These are phyloP conservation scores for Neonectria neomacrospora DNA, from an alignment of 2,329 filamentous ascomycete genomes.

Conservation along the genomic window DNA sequence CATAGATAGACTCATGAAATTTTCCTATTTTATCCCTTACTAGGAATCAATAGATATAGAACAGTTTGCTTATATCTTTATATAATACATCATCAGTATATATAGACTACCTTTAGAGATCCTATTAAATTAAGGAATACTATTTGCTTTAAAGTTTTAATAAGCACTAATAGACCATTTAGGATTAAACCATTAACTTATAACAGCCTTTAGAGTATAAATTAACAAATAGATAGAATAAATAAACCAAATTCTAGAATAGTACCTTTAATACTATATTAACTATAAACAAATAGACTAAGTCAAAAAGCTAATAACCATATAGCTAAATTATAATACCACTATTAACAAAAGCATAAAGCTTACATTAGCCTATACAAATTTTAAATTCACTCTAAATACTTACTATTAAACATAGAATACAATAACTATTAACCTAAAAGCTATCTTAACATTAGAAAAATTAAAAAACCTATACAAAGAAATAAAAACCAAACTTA, in stretches of 20 bases:
- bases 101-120: constrained; percentile 17
- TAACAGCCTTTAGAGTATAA: neutral
- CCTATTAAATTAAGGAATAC: constrained; percentile 17
- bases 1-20: constrained; percentile 17
- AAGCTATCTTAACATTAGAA: constrained; percentile 14
- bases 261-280: constrained; percentile 20
- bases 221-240: constrained; percentile 12
- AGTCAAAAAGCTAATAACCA: constrained; percentile 7
- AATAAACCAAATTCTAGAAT: constrained; percentile 9
- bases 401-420: neutral
- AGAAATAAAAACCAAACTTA: constrained; percentile 1
- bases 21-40: constrained; percentile 14
- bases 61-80: constrained; percentile 16
- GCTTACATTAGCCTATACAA: constrained; percentile 14
- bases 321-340: constrained; percentile 20
- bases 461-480: constrained; percentile 20
- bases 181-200: constrained; percentile 8
- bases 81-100: constrained; percentile 20
- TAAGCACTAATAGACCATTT: constrained; percentile 18
- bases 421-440: constrained; percentile 4
- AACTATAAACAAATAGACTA: constrained; percentile 22
- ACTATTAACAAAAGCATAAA: constrained; percentile 2
- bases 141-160: constrained; percentile 18
- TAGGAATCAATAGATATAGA: constrained; percentile 17
- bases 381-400: constrained; percentile 21